Base-by-base conservation (phyloP, 257 asterid genomes). In the Apocynum venetum region DNA sequence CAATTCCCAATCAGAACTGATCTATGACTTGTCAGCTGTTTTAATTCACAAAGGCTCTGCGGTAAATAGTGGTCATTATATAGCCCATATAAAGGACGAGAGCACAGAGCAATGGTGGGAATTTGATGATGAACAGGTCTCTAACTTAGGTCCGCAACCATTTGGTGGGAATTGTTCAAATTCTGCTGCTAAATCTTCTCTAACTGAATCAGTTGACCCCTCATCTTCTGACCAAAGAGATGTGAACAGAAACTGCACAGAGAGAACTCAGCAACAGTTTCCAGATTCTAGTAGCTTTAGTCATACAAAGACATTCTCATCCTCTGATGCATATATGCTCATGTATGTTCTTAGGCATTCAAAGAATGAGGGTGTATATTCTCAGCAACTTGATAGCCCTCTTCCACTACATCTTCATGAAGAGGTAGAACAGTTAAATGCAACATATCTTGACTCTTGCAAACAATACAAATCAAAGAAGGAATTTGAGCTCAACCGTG, bases 41-140 rank as follows among this genome's bases (percentile, higher is more conserved):
- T 86, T 95, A 86, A 88, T 95, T 84, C 99, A 95, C 92, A 95
- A 91, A 87, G 99, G 99, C 61, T 82, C 98, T 77, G 98, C 98
- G 80, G 99, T 87, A 78, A 90, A 91, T 80, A 93, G 97, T 86
- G 99, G 99, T 82, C 99, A 95, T 72, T 95, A 95, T 81, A 86
- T 92, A 56, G 99, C 98, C 64, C 94, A 93, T 83, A 86, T 95
- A 82, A 95, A 86, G 96, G 96, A 95, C 78, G 89, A 86, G 74
- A 90, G 90, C 83, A 86, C 92, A 57, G 93, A 88, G 78, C 90
- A 86, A 81, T 95, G 99, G 99, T 95, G 99, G 99, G 99, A 93
- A 83, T 95, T 95, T 89, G 99, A 95, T 79, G 99, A 93, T 79
- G 99, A 95, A 79, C 88, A 72, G 25, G 98, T 95, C 77, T 90